Evolutionary conservation across 192 early-diverging fungal species (phyloP).

Genomic region (Diversispora epigaea): DNA sequence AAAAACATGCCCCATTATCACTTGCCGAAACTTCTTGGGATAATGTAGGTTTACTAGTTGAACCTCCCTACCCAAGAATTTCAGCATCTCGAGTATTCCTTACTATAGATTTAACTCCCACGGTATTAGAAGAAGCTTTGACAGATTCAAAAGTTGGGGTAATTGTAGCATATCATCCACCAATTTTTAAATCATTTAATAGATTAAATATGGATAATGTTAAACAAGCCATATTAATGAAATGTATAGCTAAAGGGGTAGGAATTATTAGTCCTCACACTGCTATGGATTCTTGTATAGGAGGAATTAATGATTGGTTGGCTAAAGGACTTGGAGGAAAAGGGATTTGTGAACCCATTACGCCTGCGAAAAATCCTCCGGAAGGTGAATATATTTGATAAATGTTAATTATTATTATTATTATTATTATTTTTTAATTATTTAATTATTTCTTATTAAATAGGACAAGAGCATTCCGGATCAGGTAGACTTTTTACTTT

Average conservation of each 20-base stretch:
- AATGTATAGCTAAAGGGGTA: slow-evolving; percentile 79
- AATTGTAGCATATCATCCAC: slow-evolving; percentile 93
- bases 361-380: slow-evolving; percentile 52
- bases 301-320: slow-evolving; percentile 95
- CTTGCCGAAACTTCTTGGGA: slow-evolving; percentile 86
- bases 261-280: slow-evolving; percentile 92
- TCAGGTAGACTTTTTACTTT: too few species aligned
- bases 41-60: slow-evolving; percentile 88
- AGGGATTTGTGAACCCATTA: slow-evolving; percentile 42
- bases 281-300: slow-evolving; percentile 74
- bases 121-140: slow-evolving; percentile 74
- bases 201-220: slow-evolving; percentile 69
- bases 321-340: slow-evolving; percentile 58
- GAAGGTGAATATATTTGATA: slow-evolving; percentile 36
- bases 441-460: background rate
- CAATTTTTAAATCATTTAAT: slow-evolving; percentile 84
- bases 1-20: slow-evolving; percentile 80
- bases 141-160: slow-evolving; percentile 74
- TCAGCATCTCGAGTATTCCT: slow-evolving; percentile 66
- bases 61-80: slow-evolving; percentile 79
- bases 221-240: slow-evolving; percentile 79
- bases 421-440: background rate
- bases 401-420: background rate
- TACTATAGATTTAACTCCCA: slow-evolving; percentile 88
- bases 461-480: too few species aligned